Evolutionary conservation across 2,329 filamentous ascomycete species (phyloP).

Genomic region (Fusarium fracticaudum): DNA sequence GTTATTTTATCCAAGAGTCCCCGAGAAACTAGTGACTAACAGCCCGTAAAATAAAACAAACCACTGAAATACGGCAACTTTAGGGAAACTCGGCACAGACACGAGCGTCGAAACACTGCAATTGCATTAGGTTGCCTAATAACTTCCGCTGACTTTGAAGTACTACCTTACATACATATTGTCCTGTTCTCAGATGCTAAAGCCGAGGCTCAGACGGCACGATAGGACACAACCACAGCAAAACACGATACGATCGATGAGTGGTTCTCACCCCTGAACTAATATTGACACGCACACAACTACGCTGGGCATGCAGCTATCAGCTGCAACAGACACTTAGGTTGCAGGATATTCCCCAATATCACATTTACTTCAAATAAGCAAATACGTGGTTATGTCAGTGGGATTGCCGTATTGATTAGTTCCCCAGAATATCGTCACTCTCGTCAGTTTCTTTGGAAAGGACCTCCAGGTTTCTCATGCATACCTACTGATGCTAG

Average conservation of each 20-base stretch:
- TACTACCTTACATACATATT: background rate
- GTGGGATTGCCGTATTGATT: background rate
- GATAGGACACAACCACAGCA: background rate
- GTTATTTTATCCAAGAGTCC: background rate
- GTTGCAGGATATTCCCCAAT: conserved; percentile 8
- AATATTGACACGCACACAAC: conserved; percentile 14
- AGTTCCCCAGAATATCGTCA: background rate
- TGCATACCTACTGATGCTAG: background rate
- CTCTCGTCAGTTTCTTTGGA: background rate
- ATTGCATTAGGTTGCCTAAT: background rate
- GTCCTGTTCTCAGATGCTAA: background rate
- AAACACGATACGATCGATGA: conserved; percentile 6
- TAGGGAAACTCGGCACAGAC: conserved; percentile 19
- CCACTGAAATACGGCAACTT: conserved; percentile 9
- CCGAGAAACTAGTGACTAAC: conserved; percentile 1
- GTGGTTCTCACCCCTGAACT: conserved; percentile 33
- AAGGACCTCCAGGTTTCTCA: background rate
- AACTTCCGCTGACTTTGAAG: background rate
- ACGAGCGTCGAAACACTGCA: conserved; percentile 4
- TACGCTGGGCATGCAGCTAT: background rate
- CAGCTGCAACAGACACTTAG: background rate
- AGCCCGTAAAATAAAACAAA: conserved; percentile 14
- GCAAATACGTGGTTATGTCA: background rate
- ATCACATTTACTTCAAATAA: conserved; percentile 1
- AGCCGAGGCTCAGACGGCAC: conserved; percentile 20